phyloP scores from a whole-genome alignment of 140 eudicot species.

The Bidens hawaiensis region DNA sequence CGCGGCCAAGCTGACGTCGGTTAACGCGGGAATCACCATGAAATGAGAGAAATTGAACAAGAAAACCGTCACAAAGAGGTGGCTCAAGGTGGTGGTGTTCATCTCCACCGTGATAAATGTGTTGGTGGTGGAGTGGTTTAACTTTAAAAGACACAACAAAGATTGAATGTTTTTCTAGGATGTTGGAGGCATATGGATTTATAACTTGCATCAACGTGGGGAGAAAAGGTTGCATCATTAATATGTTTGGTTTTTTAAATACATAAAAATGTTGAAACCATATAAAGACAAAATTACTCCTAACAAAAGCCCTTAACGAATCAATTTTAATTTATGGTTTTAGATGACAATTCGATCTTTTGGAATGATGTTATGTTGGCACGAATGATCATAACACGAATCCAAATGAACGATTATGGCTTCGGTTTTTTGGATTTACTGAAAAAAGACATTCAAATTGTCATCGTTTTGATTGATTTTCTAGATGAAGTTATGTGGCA shows the following conservation, averaged over 20 bases:
- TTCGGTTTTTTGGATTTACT: no score
- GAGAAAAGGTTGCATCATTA: neutral
- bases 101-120: slow-evolving; percentile 17
- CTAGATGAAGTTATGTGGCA: no score
- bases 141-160: slow-evolving; percentile 15
- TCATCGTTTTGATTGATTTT: no score
- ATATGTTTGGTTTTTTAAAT: neutral
- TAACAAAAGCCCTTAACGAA: no score
- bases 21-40: slow-evolving; percentile 48
- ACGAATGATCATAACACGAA: no score
- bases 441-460: no score
- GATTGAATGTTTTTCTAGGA: slow-evolving; percentile 13
- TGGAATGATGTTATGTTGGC: no score
- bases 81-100: slow-evolving; percentile 29
- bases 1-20: slow-evolving; percentile 68
- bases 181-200: neutral
- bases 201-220: slow-evolving; percentile 8
- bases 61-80: slow-evolving; percentile 64
- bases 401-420: no score
- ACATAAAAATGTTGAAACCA: no score
- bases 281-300: no score
- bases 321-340: no score
- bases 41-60: slow-evolving; percentile 33
- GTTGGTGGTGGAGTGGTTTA: slow-evolving; percentile 1
- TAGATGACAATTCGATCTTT: no score